Conservation (phyloP, 176 grass and related monocot species). For the Leersia perrieri region DNA sequence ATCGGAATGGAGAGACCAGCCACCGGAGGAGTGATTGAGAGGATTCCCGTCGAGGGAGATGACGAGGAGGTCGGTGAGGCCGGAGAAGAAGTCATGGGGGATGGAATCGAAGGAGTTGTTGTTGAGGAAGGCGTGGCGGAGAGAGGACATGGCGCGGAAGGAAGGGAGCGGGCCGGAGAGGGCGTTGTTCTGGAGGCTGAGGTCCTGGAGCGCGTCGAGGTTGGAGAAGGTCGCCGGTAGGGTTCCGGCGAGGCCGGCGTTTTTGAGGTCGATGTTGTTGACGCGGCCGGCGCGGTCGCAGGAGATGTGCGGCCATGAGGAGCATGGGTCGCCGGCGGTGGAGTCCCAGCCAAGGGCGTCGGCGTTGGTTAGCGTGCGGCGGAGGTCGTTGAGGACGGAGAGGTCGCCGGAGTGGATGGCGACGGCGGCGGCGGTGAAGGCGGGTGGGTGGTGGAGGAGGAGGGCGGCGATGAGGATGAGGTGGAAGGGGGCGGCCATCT, state of each 20-base stretch:
- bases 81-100: slow-evolving; percentile 67
- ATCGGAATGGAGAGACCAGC: slow-evolving; percentile 43
- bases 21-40: slow-evolving; percentile 46
- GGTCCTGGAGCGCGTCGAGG: slow-evolving; percentile 47
- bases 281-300: slow-evolving; percentile 60
- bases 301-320: slow-evolving; percentile 58
- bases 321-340: slow-evolving; percentile 49
- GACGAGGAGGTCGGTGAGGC: slow-evolving; percentile 34
- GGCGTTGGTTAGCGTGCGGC: slow-evolving; percentile 46
- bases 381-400: slow-evolving; percentile 51
- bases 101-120: slow-evolving; percentile 65
- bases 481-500: neutral
- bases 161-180: slow-evolving; percentile 62
- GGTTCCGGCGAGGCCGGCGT: slow-evolving; percentile 21
- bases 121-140: slow-evolving; percentile 64
- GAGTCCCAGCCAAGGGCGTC: slow-evolving; percentile 52
- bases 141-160: slow-evolving; percentile 44
- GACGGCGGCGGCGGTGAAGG: neutral
- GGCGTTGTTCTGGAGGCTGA: slow-evolving; percentile 73
- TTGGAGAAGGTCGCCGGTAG: slow-evolving; percentile 37
- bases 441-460: neutral
- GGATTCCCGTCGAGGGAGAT: slow-evolving; percentile 56
- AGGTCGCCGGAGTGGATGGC: slow-evolving; percentile 54
- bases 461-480: neutral
- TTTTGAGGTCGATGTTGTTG: slow-evolving; percentile 77